Percentiles rank a stretch among this genome's conserved stretches.
Conservation (phyloP, 2,329 filamentous ascomycete genomes). For the Dichotomopilus funicola region DNA sequence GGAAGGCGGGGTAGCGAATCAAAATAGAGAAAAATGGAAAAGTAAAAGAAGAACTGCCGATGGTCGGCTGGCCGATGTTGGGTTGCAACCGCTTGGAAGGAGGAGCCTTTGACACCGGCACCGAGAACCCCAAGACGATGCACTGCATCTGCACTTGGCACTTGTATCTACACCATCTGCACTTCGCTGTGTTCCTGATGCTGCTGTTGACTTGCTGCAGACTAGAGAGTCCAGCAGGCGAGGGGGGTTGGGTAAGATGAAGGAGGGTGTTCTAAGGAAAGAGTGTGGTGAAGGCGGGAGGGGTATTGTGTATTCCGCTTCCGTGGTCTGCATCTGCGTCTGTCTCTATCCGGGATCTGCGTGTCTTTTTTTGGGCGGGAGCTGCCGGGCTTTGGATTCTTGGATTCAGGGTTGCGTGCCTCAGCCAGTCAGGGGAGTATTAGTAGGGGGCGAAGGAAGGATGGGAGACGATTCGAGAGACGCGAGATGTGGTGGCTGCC, state of each 20-base stretch:
- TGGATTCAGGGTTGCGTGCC: conserved; percentile 7
- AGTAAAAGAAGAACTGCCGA: conserved; percentile 1
- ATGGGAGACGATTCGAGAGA: not conserved
- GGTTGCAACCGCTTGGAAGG: conserved; percentile 5
- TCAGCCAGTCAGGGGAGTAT: conserved; percentile 3
- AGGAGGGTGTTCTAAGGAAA: too few species aligned
- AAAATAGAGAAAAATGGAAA: not conserved
- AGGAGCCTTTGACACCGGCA: not conserved
- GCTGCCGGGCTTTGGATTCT: not conserved
- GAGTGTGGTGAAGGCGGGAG: too few species aligned
- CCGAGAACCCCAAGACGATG: not conserved
- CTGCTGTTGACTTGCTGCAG: too few species aligned
- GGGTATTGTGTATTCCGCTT: too few species aligned
- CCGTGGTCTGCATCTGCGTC: too few species aligned
- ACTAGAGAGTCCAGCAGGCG: not conserved
- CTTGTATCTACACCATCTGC: too few species aligned
- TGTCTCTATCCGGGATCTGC: too few species aligned
- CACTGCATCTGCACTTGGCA: not conserved
- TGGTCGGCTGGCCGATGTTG: not conserved
- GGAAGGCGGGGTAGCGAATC: too few species aligned
- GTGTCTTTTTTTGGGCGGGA: not conserved
- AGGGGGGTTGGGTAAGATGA: not conserved
- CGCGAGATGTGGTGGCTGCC: conserved; percentile 3
- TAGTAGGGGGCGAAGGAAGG: too few species aligned
- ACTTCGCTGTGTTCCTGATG: too few species aligned